Evolutionary conservation across 306 rosid genomes (phyloP), one percentile per base, ranked within the genome.

Genomic region (Acacia acuminata): DNA sequence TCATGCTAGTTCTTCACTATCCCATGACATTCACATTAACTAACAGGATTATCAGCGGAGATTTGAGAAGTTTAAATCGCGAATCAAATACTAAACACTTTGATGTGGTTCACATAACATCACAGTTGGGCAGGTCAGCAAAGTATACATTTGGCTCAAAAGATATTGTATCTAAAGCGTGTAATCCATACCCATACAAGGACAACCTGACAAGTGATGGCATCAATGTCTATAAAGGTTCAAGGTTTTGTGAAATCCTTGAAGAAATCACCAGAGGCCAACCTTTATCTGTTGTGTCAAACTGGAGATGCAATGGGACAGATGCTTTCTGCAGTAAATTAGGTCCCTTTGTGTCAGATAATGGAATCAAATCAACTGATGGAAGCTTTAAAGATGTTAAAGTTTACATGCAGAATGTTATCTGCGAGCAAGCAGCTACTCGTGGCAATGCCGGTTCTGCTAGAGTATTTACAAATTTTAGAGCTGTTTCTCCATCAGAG

Each of bases 401-500:
- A 73, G 81, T 96, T 84, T 90, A 84, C 78, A 84, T 96, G 93
- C 94, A 96, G 88, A 79, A 90, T 82, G 85, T 93, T 56, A 86
- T 77, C 66, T 96, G 99, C 82, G 89, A 85, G 76, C 90, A 86
- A 83, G 82, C 56, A 61, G 50, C 73, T 50, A 38, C 48, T 15
- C 71, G 20, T 2, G 72, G 81, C 38, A 87, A 85, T 79, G 68
- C 75, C 25, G 87, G 82, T 81, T 91, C 91, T 81, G 90, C 88
- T 53, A 89, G 82, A 77, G 98, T 96, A 73, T 96, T 97, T 50
- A 87, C 96, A 12, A 90, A 86, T 74, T 93, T 96, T 81, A 87
- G 98, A 86, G 97, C 92, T 30, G 91, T 87, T 90, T 88, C 92
- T 84, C 94, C 97, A 19, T 85, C 79, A 5, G 99, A 91, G 86